Evolutionary conservation across 2,329 filamentous ascomycete species (phyloP), one percentile per base, ranked within the genome.

Genomic region (Corniculantispora saksenae): DNA sequence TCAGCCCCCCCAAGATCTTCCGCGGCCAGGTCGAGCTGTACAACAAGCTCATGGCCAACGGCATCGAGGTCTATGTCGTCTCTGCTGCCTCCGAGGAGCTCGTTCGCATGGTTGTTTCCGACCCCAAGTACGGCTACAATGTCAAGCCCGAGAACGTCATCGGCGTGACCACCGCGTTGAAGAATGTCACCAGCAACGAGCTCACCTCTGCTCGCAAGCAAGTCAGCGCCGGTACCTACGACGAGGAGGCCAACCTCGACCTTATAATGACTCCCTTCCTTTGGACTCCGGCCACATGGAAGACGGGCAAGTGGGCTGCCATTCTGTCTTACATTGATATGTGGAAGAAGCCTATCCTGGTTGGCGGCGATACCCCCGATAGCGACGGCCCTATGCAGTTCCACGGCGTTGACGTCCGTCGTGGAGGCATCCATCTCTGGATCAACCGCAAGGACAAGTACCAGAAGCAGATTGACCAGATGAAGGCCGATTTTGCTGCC

Each of bases 321-420:
- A 78, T 82, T 50, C 73, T 79, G 21, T 74, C 76, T 2, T 80
- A 79, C 67, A 80, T 81, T 21, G 75, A 80, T 60, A 69, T 77
- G 66, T 81, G 80, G 80, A 80, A 77, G 70, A 73, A 72, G 65
- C 79, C 80, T 1, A 69, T 81, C 6, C 70, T 81, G 2, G 80
- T 74, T 15, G 80, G 64, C 1, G 80, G 80, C n/a, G 80, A 81
- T 63, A 81, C 80, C 0, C 80, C 79, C 0, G 72, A 70, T 12
- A 81, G 78, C 66, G 80, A 81, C 56, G 78, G 77, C 0, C 77
- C 78, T 12, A 81, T 81, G 80, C 71, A 77, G 17, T 81, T 81
- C 69, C 79, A 81, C 38, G 80, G 77, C 13, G 80, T 80, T 4
- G 78, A 81, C 56, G 75, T 79, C 13, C 71, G 67, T 15, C 75